Evolutionary conservation across 2,329 filamentous ascomycete species (phyloP), one percentile per base, ranked within the genome.

Genomic region (Chaetomium sp.): DNA sequence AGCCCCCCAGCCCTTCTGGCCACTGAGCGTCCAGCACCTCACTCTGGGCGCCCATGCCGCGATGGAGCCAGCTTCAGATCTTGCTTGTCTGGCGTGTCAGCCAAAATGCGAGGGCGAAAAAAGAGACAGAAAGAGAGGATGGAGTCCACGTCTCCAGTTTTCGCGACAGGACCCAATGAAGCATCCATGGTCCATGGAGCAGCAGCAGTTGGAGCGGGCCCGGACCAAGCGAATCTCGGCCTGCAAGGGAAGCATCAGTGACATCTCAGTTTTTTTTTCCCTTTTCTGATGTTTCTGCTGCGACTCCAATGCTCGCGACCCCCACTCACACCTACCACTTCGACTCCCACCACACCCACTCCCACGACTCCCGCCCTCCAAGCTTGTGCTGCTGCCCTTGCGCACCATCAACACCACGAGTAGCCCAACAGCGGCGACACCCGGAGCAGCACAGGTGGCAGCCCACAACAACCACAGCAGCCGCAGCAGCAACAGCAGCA

Each of bases 341-440:
- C 50, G 33, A 35, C 34, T 45, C 41, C 11, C 46, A 19, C n/a
- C n/a, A 33, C 37, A 64, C 59, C 58, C 54, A 61, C 56, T 56
- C 52, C 47, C 56, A 51, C 47, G 42, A 27, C 58, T 56, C 42
- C 56, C 58, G 45, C 45, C 55, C 48, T 52, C 52, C 19, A 27
- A 27, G 19, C 19, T 27, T 27, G 19, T 27, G 50, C 48, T 41
- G 53, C 52, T 47, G 54, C 57, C 14, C 34, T 57, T 27, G 19
- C 19, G 19, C 19, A 27, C 19, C 54, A 55, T 68, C 65, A 56
- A 69, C 65, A 67, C 62, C 61, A 67, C 19, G 19, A 27, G 19
- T 27, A 27, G 19, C 3, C 19, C 19, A 27, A 27, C 19, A 27
- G 19, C 19, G 19, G 19, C 19, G 19, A 27, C 19, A 27, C 19